Conservation (phyloP, 768 basidiomycete species). For the Tephrocybe sp. region DNA sequence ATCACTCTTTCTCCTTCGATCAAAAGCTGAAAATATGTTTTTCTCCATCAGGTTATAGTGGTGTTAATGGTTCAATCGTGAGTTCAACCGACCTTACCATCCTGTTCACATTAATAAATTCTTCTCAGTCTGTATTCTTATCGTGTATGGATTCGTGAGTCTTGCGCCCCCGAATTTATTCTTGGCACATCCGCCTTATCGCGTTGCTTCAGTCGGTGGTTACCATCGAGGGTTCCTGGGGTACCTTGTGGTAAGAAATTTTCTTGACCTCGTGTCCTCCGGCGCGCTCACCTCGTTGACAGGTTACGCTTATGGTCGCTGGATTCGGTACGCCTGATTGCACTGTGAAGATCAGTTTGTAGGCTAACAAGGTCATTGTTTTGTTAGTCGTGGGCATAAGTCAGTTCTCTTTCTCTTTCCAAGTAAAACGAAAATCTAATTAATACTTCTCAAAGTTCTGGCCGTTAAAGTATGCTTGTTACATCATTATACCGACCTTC, state of each 20-base stretch:
- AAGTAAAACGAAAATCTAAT: no score
- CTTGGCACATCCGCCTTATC: background rate
- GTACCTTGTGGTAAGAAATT: constrained; percentile 31
- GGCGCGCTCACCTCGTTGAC: constrained; percentile 2
- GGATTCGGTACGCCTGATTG: constrained; percentile 38
- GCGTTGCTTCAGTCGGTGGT: constrained; percentile 27
- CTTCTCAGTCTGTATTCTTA: constrained; percentile 38
- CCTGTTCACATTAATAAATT: background rate
- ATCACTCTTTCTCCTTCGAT: background rate
- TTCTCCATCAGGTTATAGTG: constrained; percentile 32
- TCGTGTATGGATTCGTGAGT: constrained; percentile 48
- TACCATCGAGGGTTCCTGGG: constrained; percentile 35
- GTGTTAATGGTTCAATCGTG: constrained; percentile 44
- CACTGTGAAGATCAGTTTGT: constrained; percentile 23
- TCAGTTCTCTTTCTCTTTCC: no score
- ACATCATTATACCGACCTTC: background rate
- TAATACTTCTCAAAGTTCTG: constrained; percentile 23
- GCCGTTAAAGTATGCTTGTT: constrained; percentile 20
- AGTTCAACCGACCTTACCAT: constrained; percentile 9
- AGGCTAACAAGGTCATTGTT: background rate
- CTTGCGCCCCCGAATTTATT: background rate
- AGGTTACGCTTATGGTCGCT: constrained; percentile 33
- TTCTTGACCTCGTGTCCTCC: background rate
- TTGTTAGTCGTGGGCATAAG: no score
- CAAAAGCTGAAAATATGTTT: background rate